Evolutionary conservation across 73 alveolate species (phyloP), one percentile per base, ranked within the genome.

Genomic region (Uronychia binucleata): DNA sequence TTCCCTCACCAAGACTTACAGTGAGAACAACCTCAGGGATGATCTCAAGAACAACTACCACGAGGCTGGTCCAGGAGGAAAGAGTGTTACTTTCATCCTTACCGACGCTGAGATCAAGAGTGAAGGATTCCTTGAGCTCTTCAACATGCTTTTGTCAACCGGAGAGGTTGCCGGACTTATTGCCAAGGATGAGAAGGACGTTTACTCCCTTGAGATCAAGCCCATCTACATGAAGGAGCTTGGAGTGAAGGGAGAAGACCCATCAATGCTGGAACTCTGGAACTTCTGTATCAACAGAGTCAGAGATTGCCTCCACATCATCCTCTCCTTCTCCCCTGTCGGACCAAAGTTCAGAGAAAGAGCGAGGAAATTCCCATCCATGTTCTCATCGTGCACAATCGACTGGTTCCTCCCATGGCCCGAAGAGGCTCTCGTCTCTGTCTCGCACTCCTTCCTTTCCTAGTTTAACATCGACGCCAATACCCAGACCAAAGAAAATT

Each of bases 361-460:
- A 77, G 98, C 99, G 34, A 94, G 99, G 75, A 99, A 98, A 90
- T 99, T 99, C 99, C 99, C 99, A 31, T 99, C 99, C 19, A 92
- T 99, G 81, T 99, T 99, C 97, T 92, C 96, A 27, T 95, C 98
- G 31, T 99, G 99, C 94, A 98, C 99, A 88, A 98, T 99, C 93
- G 98, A 98, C 86, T 99, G 99, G 99, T 97, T 98, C 97, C 93
- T 99, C 92, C 99, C 99, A 28, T 99, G 99, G 99, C 99, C 99
- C 78, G 99, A 99, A 93, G 99, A 98, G 67, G 99, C 99, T 77
- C 96, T 96, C 82, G 98, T 99, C 85, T 90, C 98, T 74, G 99
- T 99, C 95, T 89, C 98, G 85, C 96, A 93, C 92, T 90, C 97
- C 89, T 94, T 97, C 99, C 78, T 96, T 90, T 28, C 97, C 84